Evolutionary conservation across 306 rosid genomes (phyloP).

Genomic region (Cucumis hystrix): DNA sequence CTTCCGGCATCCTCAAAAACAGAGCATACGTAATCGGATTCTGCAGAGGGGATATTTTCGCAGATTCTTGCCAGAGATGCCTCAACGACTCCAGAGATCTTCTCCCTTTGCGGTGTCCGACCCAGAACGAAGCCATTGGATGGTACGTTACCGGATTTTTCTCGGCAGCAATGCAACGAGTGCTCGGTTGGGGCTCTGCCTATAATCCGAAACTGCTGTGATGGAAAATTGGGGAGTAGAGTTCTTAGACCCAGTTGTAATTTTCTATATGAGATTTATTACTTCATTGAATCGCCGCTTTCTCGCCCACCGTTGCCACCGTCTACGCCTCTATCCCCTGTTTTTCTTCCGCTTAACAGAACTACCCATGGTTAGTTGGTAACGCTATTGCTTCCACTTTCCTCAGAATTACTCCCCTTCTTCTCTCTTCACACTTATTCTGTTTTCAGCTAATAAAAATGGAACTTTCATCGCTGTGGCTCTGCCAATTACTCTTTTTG

Average conservation of each 20-base stretch:
- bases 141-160: conserved; percentile 6
- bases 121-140: no score
- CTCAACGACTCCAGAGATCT: no score
- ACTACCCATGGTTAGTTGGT: not conserved
- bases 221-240: not conserved
- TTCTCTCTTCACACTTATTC: no score
- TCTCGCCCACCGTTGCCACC: not conserved
- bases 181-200: not conserved
- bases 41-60: no score
- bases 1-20: no score
- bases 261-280: not conserved
- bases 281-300: not conserved
- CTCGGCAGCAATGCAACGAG: not conserved
- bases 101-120: no score
- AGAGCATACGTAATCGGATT: no score
- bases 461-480: not conserved
- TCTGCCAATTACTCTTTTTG: not conserved
- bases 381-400: no score
- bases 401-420: no score
- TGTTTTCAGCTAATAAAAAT: not conserved
- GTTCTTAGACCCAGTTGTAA: not conserved
- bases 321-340: no score
- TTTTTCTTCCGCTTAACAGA: not conserved
- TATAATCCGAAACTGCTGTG: rapidly evolving
- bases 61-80: no score